Percentiles rank a stretch among this genome's conserved stretches.
Conservation (phyloP, 495 filamentous ascomycete genomes). For the Penicillium ucsense region DNA sequence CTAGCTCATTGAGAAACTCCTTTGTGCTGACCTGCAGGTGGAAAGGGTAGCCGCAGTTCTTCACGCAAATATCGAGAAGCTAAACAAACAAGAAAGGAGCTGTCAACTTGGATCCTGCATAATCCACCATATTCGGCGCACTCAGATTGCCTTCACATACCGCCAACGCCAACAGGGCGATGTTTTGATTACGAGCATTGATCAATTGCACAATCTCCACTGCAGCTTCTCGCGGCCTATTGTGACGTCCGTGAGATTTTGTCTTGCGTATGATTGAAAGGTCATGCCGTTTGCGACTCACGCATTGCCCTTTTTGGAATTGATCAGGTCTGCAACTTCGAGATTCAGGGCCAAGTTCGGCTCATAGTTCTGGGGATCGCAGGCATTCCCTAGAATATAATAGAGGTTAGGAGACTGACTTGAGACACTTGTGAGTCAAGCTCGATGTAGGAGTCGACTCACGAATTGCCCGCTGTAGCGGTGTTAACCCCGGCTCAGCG, state of each 20-base stretch:
- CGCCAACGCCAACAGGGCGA: conserved; percentile 76
- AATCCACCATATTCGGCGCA: conserved; percentile 6
- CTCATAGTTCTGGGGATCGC: conserved; percentile 93
- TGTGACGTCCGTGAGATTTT: background rate
- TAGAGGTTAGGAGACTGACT: conserved; percentile 2
- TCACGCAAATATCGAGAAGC: conserved; percentile 96
- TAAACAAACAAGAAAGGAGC: conserved; percentile 23
- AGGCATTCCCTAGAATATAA: conserved; percentile 60
- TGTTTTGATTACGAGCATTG: conserved; percentile 94
- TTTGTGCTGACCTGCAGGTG: conserved; percentile 98
- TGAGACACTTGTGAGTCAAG: conserved; percentile 1
- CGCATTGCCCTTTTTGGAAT: conserved; percentile 94
- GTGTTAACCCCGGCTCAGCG: conserved; percentile 67
- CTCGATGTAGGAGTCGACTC: conserved; percentile 14
- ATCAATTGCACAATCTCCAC: conserved; percentile 88
- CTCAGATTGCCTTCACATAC: conserved; percentile 26
- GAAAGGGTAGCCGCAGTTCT: conserved; percentile 99
- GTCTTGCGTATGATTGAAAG: conserved; percentile 7
- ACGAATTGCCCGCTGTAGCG: conserved; percentile 90
- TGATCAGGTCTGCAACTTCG: conserved; percentile 94
- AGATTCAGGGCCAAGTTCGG: conserved; percentile 93
- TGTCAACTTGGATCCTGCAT: conserved; percentile 16
- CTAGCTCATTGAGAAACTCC: conserved; percentile 97
- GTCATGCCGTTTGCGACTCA: conserved; percentile 29
- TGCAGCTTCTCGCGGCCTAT: conserved; percentile 83